Evolutionary conservation across 805 yeast species (phyloP), one percentile per base, ranked within the genome.

Genomic region (Teunomyces barrocoloradensis): DNA sequence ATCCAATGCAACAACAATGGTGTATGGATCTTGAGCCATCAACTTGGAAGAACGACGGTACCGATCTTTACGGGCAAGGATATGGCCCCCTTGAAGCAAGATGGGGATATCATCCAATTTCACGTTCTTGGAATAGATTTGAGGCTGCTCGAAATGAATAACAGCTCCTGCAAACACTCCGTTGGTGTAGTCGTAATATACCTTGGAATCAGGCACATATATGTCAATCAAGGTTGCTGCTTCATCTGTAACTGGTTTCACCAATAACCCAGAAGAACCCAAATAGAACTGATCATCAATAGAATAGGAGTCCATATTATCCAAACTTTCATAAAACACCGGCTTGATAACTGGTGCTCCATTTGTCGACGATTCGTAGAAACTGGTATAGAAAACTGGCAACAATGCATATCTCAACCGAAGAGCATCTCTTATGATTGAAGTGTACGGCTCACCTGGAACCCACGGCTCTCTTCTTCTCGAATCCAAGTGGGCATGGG

Each of bases 401-500:
- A 92, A 70, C 43, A 94, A 69, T 15, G 77, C 66, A 65, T 94
- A 94, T 50, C 99, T 77, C 54, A 88, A 71, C 45, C 70, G 74
- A 6, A 94, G 75, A 0, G 96, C 85, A 40, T 87, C 84, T 50
- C 86, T 77, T 48, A 91, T 84, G 18, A 78, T 62, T 0, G 80
- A 67, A 6, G 85, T 80, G 54, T 81, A 81, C 2, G 92, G 91
- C 27, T 85, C 95, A 6, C 87, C 87, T 1, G 86, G 75, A 40
- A 92, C 64, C 84, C 89, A 92, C 1, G 99, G 99, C 64, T 94
- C 99, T 52, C 97, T 80, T 67, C 98, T 82, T 59, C 85, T 77
- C 0, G 97, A 76, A 64, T 94, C 99, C 45, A 92, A 87, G 69
- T 94, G 98, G 0, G 98, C 97, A 68, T 94, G 99, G 0, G 85